These are phyloP conservation scores for Verticillium alfalfae DNA, from an alignment of 2,329 filamentous ascomycete genomes.

Conservation along the genomic window DNA sequence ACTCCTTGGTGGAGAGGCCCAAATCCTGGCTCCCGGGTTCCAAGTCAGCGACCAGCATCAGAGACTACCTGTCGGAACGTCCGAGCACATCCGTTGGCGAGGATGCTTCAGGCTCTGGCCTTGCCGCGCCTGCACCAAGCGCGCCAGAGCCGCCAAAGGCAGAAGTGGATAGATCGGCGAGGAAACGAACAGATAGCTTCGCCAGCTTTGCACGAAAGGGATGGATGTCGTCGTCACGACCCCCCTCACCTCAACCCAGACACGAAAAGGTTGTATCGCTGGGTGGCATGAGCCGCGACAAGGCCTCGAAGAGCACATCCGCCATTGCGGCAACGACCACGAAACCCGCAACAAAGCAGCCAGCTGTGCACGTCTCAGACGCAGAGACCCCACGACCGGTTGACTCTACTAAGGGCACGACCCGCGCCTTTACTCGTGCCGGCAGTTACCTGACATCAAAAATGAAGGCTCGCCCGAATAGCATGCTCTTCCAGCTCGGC, in stretches of 20 bases:
- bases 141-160: constrained; percentile 1
- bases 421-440: constrained; percentile 35
- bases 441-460: constrained; percentile 41
- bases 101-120: constrained; percentile 4
- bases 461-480: constrained; percentile 41
- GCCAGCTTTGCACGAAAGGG: constrained; percentile 44
- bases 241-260: constrained; percentile 34
- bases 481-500: constrained; percentile 32
- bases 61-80: constrained; percentile 19
- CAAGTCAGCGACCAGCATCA: constrained; percentile 32
- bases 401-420: constrained; percentile 29
- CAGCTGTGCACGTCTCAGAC: constrained; percentile 19
- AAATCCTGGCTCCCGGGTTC: constrained; percentile 47
- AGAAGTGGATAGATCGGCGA: background rate
- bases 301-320: constrained; percentile 15
- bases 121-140: background rate
- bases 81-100: constrained; percentile 9
- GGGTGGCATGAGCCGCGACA: constrained; percentile 1
- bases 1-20: constrained; percentile 41
- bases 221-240: constrained; percentile 45
- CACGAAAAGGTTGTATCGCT: background rate
- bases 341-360: constrained; percentile 19
- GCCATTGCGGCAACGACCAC: constrained; percentile 13
- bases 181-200: constrained; percentile 34
- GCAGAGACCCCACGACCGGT: constrained; percentile 23